Evolutionary conservation across 257 asterid genomes (phyloP).

Genomic region (Jaltomata sinuosa): DNA sequence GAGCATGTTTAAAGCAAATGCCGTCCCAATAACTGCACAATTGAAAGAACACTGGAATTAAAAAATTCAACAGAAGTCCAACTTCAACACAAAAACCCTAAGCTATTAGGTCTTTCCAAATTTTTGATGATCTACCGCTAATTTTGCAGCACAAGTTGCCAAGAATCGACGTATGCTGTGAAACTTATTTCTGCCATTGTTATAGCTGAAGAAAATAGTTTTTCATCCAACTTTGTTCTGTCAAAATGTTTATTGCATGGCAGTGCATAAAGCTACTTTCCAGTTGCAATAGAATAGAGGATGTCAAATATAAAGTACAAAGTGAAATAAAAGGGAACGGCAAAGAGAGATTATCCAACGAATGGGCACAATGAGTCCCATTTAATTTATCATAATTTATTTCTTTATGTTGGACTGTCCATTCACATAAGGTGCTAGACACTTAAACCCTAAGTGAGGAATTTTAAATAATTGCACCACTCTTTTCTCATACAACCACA

Average conservation of each 20-base stretch:
- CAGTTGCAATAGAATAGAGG: background rate
- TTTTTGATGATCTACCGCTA: background rate
- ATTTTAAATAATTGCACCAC: background rate
- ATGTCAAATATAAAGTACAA: background rate
- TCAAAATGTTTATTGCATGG: background rate
- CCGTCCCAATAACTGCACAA: constrained; percentile 81
- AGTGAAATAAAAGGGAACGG: background rate
- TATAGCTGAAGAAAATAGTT: background rate
- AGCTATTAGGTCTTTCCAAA: background rate
- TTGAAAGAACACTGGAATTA: background rate
- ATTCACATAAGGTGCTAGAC: background rate
- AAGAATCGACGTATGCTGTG: background rate
- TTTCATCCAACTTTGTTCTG: background rate
- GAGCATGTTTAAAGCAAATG: constrained; percentile 95
- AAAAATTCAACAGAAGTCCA: background rate
- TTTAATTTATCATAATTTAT: background rate
- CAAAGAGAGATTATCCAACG: background rate
- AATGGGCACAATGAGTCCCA: background rate
- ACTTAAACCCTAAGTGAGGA: background rate
- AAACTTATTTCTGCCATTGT: background rate
- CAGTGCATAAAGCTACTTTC: background rate
- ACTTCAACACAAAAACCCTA: background rate
- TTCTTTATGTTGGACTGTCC: background rate
- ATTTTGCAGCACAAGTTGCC: background rate
- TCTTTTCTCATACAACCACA: background rate